Conservation (phyloP, 2,329 filamentous ascomycete species). For the Xylariaceae sp. region DNA sequence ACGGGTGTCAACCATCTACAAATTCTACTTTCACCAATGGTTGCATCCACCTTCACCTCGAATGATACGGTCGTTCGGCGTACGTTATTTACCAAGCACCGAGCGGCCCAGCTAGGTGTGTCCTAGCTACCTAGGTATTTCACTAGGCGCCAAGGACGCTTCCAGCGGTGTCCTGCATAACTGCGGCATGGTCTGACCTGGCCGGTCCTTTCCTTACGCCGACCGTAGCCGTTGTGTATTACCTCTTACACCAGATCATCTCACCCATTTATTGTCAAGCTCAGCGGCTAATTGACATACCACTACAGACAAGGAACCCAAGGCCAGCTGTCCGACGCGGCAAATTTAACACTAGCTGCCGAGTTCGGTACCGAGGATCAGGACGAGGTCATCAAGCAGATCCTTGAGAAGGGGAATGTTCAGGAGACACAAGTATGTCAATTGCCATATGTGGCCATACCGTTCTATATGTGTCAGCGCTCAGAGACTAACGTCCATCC, state of each 20-base stretch:
- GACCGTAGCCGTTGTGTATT: too few species aligned
- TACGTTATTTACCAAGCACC: too few species aligned
- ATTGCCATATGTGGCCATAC: neutral
- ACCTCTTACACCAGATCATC: neutral
- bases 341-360: constrained; percentile 75
- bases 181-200: too few species aligned
- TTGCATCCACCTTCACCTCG: neutral
- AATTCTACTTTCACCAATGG: neutral
- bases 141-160: too few species aligned
- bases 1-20: too few species aligned
- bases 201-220: too few species aligned
- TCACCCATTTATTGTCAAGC: neutral
- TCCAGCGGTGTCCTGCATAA: too few species aligned
- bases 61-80: too few species aligned
- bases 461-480: neutral
- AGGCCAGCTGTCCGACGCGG: constrained; percentile 77
- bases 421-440: constrained; percentile 64
- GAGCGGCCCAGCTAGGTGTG: too few species aligned
- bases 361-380: constrained; percentile 86
- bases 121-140: too few species aligned
- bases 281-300: constrained; percentile 30
- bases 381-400: constrained; percentile 82
- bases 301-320: constrained; percentile 79
- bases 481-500: neutral
- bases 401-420: constrained; percentile 76